Conservation (phyloP, 2,329 filamentous ascomycete species). For the Cryphonectria radicalis region DNA sequence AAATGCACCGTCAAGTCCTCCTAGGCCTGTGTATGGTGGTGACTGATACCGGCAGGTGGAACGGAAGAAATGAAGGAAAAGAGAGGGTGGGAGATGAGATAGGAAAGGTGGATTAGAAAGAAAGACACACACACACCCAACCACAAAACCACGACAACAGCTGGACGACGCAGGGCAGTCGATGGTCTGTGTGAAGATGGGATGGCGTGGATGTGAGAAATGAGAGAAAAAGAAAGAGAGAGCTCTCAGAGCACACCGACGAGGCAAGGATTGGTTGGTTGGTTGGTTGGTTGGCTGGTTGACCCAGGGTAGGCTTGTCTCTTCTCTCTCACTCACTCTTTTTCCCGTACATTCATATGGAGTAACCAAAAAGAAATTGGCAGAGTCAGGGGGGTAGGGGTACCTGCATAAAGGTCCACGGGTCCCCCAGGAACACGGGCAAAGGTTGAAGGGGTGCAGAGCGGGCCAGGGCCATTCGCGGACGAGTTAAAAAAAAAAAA, state of each 20-base stretch:
- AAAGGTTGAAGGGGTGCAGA: not conserved
- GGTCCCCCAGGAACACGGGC: not conserved
- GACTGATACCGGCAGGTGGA: not conserved
- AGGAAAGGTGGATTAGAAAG: conserved; percentile 1
- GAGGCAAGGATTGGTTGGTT: not conserved
- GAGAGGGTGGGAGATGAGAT: conserved; percentile 8
- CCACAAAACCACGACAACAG: not conserved
- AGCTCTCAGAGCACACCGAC: not conserved
- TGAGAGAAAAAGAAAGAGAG: not conserved
- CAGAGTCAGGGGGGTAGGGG: conserved; percentile 4
- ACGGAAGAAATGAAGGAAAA: conserved; percentile 4
- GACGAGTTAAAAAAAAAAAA: not conserved
- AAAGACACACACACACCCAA: not conserved
- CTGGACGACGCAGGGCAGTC: conserved; percentile 3
- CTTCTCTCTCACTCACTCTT: not conserved
- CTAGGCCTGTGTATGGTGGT: not conserved
- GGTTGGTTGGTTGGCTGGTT: not conserved
- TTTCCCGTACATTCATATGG: not conserved
- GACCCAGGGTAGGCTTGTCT: not conserved
- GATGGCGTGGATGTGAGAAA: conserved; percentile 4
- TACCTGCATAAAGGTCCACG: conserved; percentile 12
- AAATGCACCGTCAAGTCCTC: not conserved
- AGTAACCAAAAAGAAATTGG: conserved; percentile 7
- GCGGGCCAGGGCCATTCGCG: not conserved
- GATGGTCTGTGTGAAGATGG: not conserved